Evolutionary conservation across 805 yeast species (phyloP), one percentile per base, ranked within the genome.

Genomic region (Cyberlindnera galapagoensis): DNA sequence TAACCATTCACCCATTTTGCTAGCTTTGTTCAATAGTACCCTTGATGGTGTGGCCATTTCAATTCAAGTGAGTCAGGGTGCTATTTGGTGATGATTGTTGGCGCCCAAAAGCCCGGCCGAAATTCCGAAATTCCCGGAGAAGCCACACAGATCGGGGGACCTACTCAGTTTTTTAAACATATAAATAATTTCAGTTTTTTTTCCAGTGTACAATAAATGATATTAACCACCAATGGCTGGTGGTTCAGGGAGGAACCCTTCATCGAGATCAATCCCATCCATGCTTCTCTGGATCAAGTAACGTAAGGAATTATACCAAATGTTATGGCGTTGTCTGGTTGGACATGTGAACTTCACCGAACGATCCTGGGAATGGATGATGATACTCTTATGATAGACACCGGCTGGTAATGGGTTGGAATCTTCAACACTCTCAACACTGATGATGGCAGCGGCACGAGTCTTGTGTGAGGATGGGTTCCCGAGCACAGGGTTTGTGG

Each of bases 381-480:
- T 56, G 33, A 90, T 80, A 49, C 92, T 77, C 67, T 83, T 85
- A 57, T 83, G 84, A 56, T 80, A 84, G 24, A 90, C 59, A 1
- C 96, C 97, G 0, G 92, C 79, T 4, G 97, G 96, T 35, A 81
- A 65, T 4, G 95, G 94, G 56, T 86, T 88, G 44, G 76, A 70
- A 53, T 90, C 97, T 4, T 74, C 80, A 3, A 86, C 81, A 40
- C 86, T 76, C 49, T 81, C 82, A 20, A 88, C 92, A 7, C 77
- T 70, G 13, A 78, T 54, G 32, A 90, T 86, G 1, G 94, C 88
- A 34, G 85, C 76, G 10, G 92, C 87, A 44, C 78, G 74, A 4
- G 94, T 81, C 47, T 71, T 76, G 20, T 71, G 74, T 3, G 69
- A 69, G 1, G 78, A 62, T 8, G 86, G 82, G 44, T 81, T 79